A percentile compares a stretch with the other conserved stretches of the same genome.
These are phyloP conservation scores for Coemansia furcata DNA, from an alignment of 192 early-diverging fungal species.

Conservation along the genomic window DNA sequence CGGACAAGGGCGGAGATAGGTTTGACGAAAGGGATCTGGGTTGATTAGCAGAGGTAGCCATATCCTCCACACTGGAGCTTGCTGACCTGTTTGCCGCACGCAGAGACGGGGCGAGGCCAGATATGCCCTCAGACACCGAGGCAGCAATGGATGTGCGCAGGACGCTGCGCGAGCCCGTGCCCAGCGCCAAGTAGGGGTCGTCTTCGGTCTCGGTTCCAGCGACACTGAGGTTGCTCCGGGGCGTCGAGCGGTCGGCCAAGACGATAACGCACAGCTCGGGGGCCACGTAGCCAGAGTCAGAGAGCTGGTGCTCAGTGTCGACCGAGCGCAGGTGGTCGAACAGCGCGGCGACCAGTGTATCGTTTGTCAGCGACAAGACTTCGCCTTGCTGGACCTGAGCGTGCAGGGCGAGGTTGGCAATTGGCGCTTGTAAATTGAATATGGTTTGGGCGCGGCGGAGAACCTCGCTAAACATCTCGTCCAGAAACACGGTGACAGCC, in stretches of 20 bases:
- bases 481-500: constrained; percentile 19
- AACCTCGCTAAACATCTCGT: constrained; percentile 40
- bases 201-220: constrained; percentile 16
- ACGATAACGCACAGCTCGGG: constrained; percentile 28
- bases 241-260: constrained; percentile 26
- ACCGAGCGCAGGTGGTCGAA: constrained; percentile 26
- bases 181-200: constrained; percentile 32
- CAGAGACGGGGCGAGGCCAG: constrained; percentile 4
- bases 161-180: constrained; percentile 22
- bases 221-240: constrained; percentile 18
- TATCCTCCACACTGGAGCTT: neutral
- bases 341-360: constrained; percentile 16
- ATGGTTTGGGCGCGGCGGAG: constrained; percentile 28
- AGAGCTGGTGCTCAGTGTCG: neutral
- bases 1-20: neutral
- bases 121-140: constrained; percentile 22
- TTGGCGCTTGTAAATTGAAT: constrained; percentile 16
- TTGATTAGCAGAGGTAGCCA: neutral
- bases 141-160: constrained; percentile 44
- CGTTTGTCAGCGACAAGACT: constrained; percentile 19
- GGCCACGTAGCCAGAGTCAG: constrained; percentile 15
- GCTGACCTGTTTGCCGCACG: neutral
- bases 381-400: constrained; percentile 25
- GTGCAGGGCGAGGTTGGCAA: constrained; percentile 14
- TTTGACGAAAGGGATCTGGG: neutral